Evolutionary conservation across 257 asterid genomes (phyloP), one percentile per base, ranked within the genome.

Genomic region (Misopates orontium): DNA sequence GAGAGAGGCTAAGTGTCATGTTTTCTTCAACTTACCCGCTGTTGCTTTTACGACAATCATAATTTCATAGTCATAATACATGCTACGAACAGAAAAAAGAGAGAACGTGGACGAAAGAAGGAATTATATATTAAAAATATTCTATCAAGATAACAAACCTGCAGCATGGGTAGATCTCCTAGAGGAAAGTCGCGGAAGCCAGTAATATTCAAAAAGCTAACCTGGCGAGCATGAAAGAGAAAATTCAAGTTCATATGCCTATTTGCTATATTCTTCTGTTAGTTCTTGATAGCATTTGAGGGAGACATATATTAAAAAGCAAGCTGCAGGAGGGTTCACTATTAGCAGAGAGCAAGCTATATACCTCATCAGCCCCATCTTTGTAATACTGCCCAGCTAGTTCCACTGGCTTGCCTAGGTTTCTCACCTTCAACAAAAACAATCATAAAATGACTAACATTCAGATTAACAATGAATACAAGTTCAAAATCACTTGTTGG

Each of bases 331-430:
- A 57, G 61, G 66, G 24, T 11, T 16, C 13, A 9, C 6, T n/a
- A 32, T 16, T 56, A 25, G 67, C 23, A 25, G 19, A 74, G 52
- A 58, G 54, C 49, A 44, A 63, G 72, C 28, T 71, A 73, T 71
- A 73, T 81, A 90, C 99, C 97, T 90, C 99, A 72, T 93, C 99
- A 62, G 99, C 99, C 71, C 99, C 99, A 74, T 93, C 96, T 73
- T 55, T 76, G 83, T 93, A 93, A 68, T 93, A 90, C 65, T 84
- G 89, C 56, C 87, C 91, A 60, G 99, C 97, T 75, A 93, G 97
- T 40, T 83, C 99, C 48, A 93, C 99, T 32, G 99, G 99, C 80
- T 87, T 90, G 70, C 99, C 99, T 51, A 93, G 96, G 85, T 93
- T 93, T 75, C 99, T 83, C 78, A 93, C 99, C 97, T 93, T 77